Evolutionary conservation across 768 basidiomycete species (phyloP).

Genomic region (Lactarius pseudohatsudake): DNA sequence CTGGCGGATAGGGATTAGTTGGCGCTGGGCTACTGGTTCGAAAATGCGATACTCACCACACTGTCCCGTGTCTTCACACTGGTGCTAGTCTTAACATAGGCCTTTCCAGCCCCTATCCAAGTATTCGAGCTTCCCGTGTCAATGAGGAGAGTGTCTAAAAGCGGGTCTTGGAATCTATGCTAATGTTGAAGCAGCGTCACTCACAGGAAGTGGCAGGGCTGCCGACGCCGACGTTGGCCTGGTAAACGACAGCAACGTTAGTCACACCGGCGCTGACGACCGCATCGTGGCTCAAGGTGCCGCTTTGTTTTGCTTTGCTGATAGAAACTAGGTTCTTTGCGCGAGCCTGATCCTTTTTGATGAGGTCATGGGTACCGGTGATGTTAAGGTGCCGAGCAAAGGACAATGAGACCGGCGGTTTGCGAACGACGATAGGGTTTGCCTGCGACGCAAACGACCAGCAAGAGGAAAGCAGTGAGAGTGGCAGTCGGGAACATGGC

Average conservation of each 20-base stretch:
- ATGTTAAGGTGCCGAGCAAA: constrained; percentile 56
- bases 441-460: constrained; percentile 31
- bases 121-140: constrained; percentile 74
- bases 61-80: constrained; percentile 45
- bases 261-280: constrained; percentile 40
- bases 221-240: constrained; percentile 45
- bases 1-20: constrained; percentile 34
- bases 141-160: constrained; percentile 53
- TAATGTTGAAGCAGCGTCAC: constrained; percentile 22
- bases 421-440: constrained; percentile 32
- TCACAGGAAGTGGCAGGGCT: constrained; percentile 53
- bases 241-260: constrained; percentile 45
- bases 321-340: constrained; percentile 44
- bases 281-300: constrained; percentile 29
- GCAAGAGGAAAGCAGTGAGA: constrained; percentile 32
- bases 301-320: constrained; percentile 38
- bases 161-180: constrained; percentile 4
- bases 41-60: constrained; percentile 43
- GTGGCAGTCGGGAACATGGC: constrained; percentile 31
- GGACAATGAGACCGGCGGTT: constrained; percentile 41
- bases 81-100: constrained; percentile 51
- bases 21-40: neutral
- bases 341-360: constrained; percentile 53
- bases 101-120: constrained; percentile 57
- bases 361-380: constrained; percentile 49